Percentiles rank a stretch among this genome's conserved stretches.
Evolutionary conservation across 2,329 filamentous ascomycete species (phyloP).

Genomic region (Beauveria varroae): DNA sequence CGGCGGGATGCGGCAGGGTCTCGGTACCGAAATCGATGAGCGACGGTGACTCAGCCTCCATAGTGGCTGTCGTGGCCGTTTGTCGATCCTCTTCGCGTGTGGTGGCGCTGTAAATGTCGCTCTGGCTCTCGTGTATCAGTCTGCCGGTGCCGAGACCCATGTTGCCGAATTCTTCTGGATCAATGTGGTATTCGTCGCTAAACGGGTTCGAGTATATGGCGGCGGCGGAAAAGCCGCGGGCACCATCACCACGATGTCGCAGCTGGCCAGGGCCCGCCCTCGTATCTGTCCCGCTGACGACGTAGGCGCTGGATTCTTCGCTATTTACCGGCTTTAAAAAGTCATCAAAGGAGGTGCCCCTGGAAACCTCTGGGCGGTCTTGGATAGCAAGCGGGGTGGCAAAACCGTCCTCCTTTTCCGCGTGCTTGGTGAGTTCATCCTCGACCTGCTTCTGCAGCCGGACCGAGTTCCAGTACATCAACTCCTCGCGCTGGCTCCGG

Average conservation of each 20-base stretch:
- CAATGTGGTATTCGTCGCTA: constrained; percentile 48
- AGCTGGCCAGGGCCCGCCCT: constrained; percentile 35
- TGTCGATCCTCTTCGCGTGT: constrained; percentile 30
- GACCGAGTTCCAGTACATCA: constrained; percentile 58
- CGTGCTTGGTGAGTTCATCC: constrained; percentile 16
- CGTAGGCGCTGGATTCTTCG: constrained; percentile 47
- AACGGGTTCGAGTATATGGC: constrained; percentile 52
- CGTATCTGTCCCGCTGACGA: constrained; percentile 51
- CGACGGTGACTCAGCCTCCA: constrained; percentile 19
- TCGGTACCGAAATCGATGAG: constrained; percentile 26
- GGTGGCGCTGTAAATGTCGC: constrained; percentile 52
- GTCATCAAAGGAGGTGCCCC: constrained; percentile 49
- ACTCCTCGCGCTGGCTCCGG: constrained; percentile 54
- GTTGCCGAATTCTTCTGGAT: constrained; percentile 34
- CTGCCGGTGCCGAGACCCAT: constrained; percentile 31
- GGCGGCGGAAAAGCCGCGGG: constrained; percentile 33
- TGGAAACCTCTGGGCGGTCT: constrained; percentile 11
- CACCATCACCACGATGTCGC: constrained; percentile 40
- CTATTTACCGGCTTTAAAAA: constrained; percentile 44
- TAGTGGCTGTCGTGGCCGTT: constrained; percentile 16
- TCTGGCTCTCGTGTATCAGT: constrained; percentile 40
- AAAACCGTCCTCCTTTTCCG: constrained; percentile 8
- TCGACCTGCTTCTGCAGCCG: constrained; percentile 40
- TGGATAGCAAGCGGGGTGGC: constrained; percentile 14
- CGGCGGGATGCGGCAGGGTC: constrained; percentile 18